Evolutionary conservation across 2,329 filamentous ascomycete genomes (phyloP), one percentile per base, ranked within the genome.

Genomic region (Botrytis paeoniae): DNA sequence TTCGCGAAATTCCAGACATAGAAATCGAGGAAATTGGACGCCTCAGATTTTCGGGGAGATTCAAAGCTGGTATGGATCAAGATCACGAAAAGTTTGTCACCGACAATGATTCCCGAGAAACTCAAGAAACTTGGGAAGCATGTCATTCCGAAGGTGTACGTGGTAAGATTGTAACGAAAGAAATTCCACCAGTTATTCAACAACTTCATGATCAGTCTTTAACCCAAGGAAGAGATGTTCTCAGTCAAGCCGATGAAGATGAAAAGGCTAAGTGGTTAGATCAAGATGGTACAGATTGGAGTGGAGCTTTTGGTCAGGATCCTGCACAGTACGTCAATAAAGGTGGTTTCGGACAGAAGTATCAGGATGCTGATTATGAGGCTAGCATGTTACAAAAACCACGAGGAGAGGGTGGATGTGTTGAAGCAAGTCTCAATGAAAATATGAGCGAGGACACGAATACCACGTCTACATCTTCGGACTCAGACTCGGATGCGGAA

Each of bases 111-210:
- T 91, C 92, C 1, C 91, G 95, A 45, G 96, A 98, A 84, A 98
- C 95, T 0, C 97, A 93, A 76, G 95, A 98, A 83, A 93, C 92
- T 0, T 98, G 95, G 94, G 94, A 98, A 82, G 93, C 94, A 0
- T 98, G 95, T 81, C 89, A 92, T 59, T 90, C 94, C 0, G 95
- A 98, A 81, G 95, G 95, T 20, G 93, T 97, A 0, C 89, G 96
- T 3, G 83, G 86, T 22, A 88, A 90, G 72, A 87, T 89, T 41
- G 93, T 98, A 0, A 84, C 87, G 16, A 87, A 90, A 37, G 92
- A 97, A 78, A 85, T 97, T 0, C 93, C 94, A 0, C 88, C 90
- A 0, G 83, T 88, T 18, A 87, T 95, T 0, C 89, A 92, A 81
- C 87, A 91, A 78, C 85, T 97, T 18, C 95, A 98, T 80, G 93